Conservation (phyloP, 352 stramenopile species). For the Pythium diclinum region DNA sequence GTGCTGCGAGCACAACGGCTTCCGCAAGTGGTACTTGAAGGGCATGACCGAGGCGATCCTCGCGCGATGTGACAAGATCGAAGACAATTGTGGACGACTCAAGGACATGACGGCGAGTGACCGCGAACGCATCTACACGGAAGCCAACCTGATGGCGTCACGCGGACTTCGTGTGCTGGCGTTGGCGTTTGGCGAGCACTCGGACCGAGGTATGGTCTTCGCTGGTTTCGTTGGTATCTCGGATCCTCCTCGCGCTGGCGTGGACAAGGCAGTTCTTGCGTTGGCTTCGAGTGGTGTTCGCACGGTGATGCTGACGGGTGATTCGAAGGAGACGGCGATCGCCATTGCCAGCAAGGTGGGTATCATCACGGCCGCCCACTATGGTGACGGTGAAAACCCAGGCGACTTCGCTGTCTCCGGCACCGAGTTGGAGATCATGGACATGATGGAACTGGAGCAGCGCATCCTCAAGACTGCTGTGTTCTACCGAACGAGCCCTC, state of each 20-base stretch:
- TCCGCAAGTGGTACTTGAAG: conserved; percentile 72
- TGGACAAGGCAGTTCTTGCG: conserved; percentile 61
- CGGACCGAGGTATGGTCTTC: conserved; percentile 88
- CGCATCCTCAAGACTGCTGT: conserved; percentile 90
- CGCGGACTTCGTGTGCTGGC: conserved; percentile 87
- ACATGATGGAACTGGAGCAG: conserved; percentile 72
- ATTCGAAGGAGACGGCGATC: conserved; percentile 94
- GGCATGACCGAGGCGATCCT: conserved; percentile 83
- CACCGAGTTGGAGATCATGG: conserved; percentile 89
- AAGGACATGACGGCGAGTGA: conserved; percentile 64
- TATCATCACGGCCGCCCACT: conserved; percentile 80
- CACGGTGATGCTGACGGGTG: conserved; percentile 93
- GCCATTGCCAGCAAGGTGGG: conserved; percentile 93
- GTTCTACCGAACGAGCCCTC: conserved; percentile 94
- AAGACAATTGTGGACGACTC: conserved; percentile 67
- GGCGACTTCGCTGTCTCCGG: conserved; percentile 75
- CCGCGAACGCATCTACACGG: conserved; percentile 56
- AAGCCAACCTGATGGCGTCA: conserved; percentile 64
- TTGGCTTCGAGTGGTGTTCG: conserved; percentile 57
- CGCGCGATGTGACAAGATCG: conserved; percentile 64
- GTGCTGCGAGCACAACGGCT: conserved; percentile 55
- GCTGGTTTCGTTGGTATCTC: conserved; percentile 93
- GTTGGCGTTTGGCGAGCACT: conserved; percentile 82
- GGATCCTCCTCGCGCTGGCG: conserved; percentile 62
- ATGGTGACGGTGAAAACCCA: conserved; percentile 32